phyloP scores from a whole-genome alignment of 805 yeast species.

The Suhomyces kilbournensis region DNA sequence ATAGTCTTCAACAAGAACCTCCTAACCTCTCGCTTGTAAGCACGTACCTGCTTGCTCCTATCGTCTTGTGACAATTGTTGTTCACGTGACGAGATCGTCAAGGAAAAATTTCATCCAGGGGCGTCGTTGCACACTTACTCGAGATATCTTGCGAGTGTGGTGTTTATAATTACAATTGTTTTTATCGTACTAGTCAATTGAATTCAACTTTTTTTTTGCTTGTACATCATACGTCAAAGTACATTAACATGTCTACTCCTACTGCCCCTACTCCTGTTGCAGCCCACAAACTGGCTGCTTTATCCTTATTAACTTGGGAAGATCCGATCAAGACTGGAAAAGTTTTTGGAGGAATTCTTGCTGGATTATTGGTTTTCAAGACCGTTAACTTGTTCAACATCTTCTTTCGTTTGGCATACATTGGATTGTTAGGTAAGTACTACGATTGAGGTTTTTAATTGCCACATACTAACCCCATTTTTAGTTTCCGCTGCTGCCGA shows the following conservation, averaged over 20 bases:
- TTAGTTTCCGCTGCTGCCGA: constrained; percentile 70
- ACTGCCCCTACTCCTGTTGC: neutral
- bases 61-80: constrained; percentile 4
- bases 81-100: constrained; percentile 4
- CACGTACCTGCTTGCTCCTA: neutral
- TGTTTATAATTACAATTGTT: neutral
- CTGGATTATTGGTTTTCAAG: constrained; percentile 55
- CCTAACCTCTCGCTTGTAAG: neutral
- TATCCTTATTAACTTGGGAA: constrained; percentile 64
- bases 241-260: neutral
- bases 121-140: constrained; percentile 1
- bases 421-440: constrained; percentile 47
- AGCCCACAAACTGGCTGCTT: constrained; percentile 4
- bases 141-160: constrained; percentile 2
- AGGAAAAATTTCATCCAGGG: constrained; percentile 7
- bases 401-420: constrained; percentile 57
- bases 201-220: neutral
- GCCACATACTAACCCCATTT: constrained; percentile 19
- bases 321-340: constrained; percentile 76
- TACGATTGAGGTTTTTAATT: neutral
- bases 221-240: neutral
- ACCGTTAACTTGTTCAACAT: constrained; percentile 60
- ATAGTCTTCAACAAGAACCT: neutral
- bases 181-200: neutral
- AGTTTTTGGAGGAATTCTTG: constrained; percentile 63